Evolutionary conservation across 345 rosid genomes (phyloP), one percentile per base, ranked within the genome.

Genomic region (Rhizophora apiculata): DNA sequence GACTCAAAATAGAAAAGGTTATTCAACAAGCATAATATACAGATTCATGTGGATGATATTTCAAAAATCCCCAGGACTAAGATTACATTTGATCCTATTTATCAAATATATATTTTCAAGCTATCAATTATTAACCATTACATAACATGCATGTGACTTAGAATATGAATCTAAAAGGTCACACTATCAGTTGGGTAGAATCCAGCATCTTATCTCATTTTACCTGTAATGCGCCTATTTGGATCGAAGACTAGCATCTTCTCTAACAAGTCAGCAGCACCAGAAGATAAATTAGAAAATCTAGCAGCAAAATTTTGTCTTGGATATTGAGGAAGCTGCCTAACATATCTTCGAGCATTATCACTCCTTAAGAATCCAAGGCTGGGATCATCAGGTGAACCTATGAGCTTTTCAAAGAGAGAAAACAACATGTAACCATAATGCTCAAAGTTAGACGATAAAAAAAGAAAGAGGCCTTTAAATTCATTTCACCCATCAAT

Each of bases 211-310:
- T 37, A 30, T 71, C 34, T 26, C 18, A 11, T 4, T 11, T 22
- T 86, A 95, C 99, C 99, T 79, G 97, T 89, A 67, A 92, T 89
- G 60, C 99, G 96, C 74, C 72, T 82, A 80, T 84, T 84, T 6
- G 99, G 99, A 85, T 95, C 92, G 78, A 95, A 95, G 69, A 90
- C 82, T 1, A 95, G 98, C 99, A 95, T 95, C 84, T 71, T 89
- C 83, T 95, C 98, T 46, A 95, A 82, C 80, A 95, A 81, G 74
- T 92, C 96, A 56, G 76, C 87, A 72, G 90, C 91, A 49, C 87
- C 89, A 21, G 97, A 74, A 48, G 97, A 84, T 85, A 79, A 69
- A 64, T 79, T 83, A 36, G 85, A 89, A 75, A 95, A 95, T 79
- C 90, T 83, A 53, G 74, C 68, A 63, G 96, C 70, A 74, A 95